Percentiles rank a stretch among this genome's conserved stretches.
These are phyloP conservation scores for Sanghuangporus weigelae DNA, from an alignment of 1,284 basidiomycete species.

Conservation along the genomic window DNA sequence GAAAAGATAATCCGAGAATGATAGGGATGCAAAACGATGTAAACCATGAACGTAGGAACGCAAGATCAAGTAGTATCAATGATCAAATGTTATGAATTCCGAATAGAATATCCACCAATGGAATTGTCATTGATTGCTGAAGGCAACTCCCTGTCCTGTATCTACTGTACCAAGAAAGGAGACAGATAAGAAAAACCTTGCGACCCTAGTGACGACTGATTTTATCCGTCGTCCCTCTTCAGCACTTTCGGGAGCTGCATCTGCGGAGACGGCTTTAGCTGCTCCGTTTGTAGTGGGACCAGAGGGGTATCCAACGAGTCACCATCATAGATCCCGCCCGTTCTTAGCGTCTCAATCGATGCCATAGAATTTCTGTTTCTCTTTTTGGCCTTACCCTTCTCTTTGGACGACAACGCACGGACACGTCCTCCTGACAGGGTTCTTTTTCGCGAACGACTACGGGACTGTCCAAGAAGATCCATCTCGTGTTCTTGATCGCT, in stretches of 20 bases:
- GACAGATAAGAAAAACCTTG: too few species aligned
- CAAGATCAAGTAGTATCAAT: too few species aligned
- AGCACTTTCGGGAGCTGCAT: constrained; percentile 14
- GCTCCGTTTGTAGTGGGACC: constrained; percentile 13
- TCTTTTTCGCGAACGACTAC: neutral
- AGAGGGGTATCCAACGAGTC: neutral
- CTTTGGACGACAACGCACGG: neutral
- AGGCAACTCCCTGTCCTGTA: too few species aligned
- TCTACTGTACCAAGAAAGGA: too few species aligned
- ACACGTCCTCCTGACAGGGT: neutral
- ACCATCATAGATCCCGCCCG: neutral
- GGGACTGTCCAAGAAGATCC: constrained; percentile 8
- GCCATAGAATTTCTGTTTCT: neutral
- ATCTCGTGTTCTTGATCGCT: constrained; percentile 19
- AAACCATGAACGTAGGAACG: too few species aligned
- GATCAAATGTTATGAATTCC: too few species aligned
- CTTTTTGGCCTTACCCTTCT: neutral
- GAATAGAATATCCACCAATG: too few species aligned
- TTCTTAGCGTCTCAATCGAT: neutral
- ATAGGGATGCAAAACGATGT: too few species aligned
- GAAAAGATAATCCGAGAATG: too few species aligned
- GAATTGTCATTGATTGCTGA: too few species aligned
- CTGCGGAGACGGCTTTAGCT: constrained; percentile 16
- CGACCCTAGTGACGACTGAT: too few species aligned
- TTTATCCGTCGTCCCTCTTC: neutral